These are phyloP conservation scores for Ceratocystis albifundus DNA, from an alignment of 2,329 filamentous ascomycete species.

Conservation along the genomic window DNA sequence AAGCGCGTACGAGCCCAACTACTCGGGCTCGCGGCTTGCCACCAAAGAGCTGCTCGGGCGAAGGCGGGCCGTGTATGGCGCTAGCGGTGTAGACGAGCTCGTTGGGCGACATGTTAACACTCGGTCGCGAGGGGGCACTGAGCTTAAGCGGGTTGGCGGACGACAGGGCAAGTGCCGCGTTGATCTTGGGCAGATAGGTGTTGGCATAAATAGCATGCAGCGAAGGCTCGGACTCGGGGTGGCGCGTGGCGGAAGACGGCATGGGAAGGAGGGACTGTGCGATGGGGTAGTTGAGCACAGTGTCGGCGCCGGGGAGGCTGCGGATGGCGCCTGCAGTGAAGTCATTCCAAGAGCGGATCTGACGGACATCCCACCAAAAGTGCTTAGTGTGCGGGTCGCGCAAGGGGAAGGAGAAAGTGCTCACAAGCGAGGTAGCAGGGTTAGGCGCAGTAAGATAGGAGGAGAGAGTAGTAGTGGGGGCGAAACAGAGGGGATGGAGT, in stretches of 20 bases:
- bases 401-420: constrained; percentile 58
- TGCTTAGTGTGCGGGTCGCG: constrained; percentile 61
- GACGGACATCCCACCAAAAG: constrained; percentile 94
- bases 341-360: constrained; percentile 68
- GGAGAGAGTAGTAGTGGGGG: constrained; percentile 57
- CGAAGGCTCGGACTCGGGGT: constrained; percentile 66
- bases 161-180: constrained; percentile 67
- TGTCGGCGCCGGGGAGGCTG: constrained; percentile 58
- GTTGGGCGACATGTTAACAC: constrained; percentile 29
- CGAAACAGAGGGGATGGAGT: constrained; percentile 28
- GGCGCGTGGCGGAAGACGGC: constrained; percentile 46
- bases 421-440: constrained; percentile 70
- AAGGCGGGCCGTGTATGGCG: constrained; percentile 44
- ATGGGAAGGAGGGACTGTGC: constrained; percentile 49
- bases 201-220: constrained; percentile 64
- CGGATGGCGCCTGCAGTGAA: constrained; percentile 66
- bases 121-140: constrained; percentile 33
- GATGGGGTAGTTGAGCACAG: constrained; percentile 60
- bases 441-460: constrained; percentile 69
- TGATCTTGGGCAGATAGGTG: constrained; percentile 77
- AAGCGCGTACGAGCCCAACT: constrained; percentile 79
- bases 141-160: constrained; percentile 53
- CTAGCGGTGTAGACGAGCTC: constrained; percentile 57
- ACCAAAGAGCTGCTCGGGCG: constrained; percentile 42
- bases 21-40: constrained; percentile 46